Conservation (phyloP, 495 filamentous ascomycete genomes). For the Echria macrotheca region DNA sequence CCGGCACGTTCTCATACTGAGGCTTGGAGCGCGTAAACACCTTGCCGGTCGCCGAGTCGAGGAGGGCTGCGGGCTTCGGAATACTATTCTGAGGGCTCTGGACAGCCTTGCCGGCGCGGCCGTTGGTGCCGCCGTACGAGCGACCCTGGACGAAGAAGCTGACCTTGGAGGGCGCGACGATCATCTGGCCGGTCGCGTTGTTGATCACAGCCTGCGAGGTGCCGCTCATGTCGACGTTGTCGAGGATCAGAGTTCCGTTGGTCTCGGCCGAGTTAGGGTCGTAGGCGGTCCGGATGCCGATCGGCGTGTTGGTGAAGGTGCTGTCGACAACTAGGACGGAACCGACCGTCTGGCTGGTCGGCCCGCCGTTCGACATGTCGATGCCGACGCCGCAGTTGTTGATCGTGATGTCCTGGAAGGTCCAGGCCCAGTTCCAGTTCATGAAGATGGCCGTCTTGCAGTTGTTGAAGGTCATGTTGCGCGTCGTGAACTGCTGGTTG, state of each 20-base stretch:
- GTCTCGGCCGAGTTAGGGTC: conserved; percentile 54
- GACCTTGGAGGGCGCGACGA: conserved; percentile 69
- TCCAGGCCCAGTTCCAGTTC: conserved; percentile 96
- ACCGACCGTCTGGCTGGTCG: conserved; percentile 61
- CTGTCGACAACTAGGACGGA: conserved; percentile 80
- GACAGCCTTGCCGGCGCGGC: conserved; percentile 37
- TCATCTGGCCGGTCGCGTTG: conserved; percentile 51
- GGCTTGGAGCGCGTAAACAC: conserved; percentile 66
- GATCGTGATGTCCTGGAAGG: conserved; percentile 74
- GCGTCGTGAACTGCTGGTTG: conserved; percentile 92
- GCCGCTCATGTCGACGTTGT: conserved; percentile 74
- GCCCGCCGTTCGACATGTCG: conserved; percentile 67
- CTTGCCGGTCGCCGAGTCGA: conserved; percentile 44
- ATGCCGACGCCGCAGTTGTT: conserved; percentile 75
- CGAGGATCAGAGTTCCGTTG: conserved; percentile 73
- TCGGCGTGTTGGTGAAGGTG: conserved; percentile 63
- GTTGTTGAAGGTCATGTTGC: conserved; percentile 84
- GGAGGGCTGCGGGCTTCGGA: conserved; percentile 53
- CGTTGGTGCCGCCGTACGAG: conserved; percentile 48
- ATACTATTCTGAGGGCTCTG: conserved; percentile 48
- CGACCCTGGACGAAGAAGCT: conserved; percentile 71
- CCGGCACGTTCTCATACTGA: conserved; percentile 60
- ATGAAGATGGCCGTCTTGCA: conserved; percentile 86
- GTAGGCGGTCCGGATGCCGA: conserved; percentile 72
- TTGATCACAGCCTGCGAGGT: conserved; percentile 47